Base-by-base conservation (phyloP, 345 rosid genomes). In the Durio zibethinus region DNA sequence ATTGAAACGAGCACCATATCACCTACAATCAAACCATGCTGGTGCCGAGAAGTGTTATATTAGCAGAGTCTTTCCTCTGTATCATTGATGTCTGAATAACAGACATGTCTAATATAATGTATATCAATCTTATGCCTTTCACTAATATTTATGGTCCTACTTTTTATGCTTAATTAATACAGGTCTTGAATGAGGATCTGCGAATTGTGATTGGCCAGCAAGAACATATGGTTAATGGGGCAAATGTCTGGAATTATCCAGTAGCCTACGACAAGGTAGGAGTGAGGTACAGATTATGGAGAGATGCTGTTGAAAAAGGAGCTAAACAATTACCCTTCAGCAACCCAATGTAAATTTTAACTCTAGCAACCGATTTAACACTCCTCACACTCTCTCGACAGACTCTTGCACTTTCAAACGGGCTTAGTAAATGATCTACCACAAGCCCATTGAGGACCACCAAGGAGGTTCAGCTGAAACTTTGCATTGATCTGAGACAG, bases 101-200 rank as follows among this genome's bases (percentile, higher is more conserved):
- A 18, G 7, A 40, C 52, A 12, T 21, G 50, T 67, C 3, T 40
- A 8, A 2, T 42, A 65, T 65, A 8, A 2, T 42, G 38, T 65
- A 20, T 12, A 0, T 14, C 6, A 27, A 27, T 10, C 36, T 60
- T 18, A n/a, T n/a, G n/a, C 21, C 33, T 35, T 25, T 63, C 68
- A 63, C 45, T 18, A 35, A 63, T 9, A 33, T 63, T 63, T 35
- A 21, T 63, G 27, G 15, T 35, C 70, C 5, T 36, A 31, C 18
- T 31, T 57, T 68, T 54, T 35, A 60, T 31, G 57, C 35, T 1
- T 48, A 60, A 25, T 33, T 27, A 15, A 18, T 48, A 12, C 90
- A 95, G 99, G 99, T 95, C 21, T 80, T 95, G 84, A 89, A 95
- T 36, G 99, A 95, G 86, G 98, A 95, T 85, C 80, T 95, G 12